A percentile compares a stretch with the other conserved stretches of the same genome.
phyloP scores from a whole-genome alignment of 1,284 basidiomycete species.

The Naganishia sp. region DNA sequence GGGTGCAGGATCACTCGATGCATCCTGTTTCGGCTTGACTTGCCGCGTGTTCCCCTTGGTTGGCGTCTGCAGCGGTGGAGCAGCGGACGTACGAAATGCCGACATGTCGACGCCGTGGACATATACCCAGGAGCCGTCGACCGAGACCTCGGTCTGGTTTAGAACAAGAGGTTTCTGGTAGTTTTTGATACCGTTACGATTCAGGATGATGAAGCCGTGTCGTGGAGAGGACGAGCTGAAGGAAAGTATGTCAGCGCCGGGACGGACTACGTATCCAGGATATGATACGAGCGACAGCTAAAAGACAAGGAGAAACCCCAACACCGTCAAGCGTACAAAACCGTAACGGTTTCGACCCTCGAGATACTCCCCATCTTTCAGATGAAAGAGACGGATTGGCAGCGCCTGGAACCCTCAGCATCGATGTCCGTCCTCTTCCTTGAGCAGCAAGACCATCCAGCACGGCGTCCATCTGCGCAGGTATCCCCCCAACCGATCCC shows the following conservation, averaged over 20 bases:
- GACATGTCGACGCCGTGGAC: constrained; percentile 8
- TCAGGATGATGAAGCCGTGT: constrained; percentile 25
- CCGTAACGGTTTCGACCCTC: too few species aligned
- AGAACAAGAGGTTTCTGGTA: constrained; percentile 23
- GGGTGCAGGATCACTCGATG: background rate
- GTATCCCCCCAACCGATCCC: too few species aligned
- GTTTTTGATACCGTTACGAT: constrained; percentile 27
- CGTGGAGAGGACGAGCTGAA: constrained; percentile 2
- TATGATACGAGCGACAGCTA: background rate
- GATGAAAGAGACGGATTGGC: too few species aligned
- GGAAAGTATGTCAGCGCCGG: background rate
- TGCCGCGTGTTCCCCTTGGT: background rate
- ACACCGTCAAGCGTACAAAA: too few species aligned
- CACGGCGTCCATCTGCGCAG: too few species aligned
- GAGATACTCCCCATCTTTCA: too few species aligned
- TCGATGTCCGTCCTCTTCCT: too few species aligned
- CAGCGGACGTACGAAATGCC: background rate
- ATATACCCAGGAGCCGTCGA: constrained; percentile 17
- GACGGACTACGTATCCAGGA: background rate
- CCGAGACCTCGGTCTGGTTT: background rate
- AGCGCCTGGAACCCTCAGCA: too few species aligned
- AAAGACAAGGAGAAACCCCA: background rate
- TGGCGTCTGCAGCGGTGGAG: background rate
- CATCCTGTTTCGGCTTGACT: background rate
- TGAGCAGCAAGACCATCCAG: too few species aligned